Evolutionary conservation across 2,329 filamentous ascomycete species (phyloP).

Genomic region (Dendrostoma leiphaemia): DNA sequence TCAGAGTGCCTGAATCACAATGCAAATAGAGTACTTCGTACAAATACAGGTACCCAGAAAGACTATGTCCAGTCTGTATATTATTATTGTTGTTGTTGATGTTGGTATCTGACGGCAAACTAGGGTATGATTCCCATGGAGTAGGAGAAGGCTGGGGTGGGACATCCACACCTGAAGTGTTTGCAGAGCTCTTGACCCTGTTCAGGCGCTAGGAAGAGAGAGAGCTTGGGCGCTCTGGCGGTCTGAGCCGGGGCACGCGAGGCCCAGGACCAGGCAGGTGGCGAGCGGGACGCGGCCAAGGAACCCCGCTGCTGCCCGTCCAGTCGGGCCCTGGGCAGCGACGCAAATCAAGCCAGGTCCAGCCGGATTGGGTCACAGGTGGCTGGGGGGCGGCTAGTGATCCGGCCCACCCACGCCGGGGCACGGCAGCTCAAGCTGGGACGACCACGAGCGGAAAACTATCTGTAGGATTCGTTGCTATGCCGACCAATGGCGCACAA

Average conservation of each 20-base stretch:
- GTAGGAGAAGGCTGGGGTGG: conserved; percentile 18
- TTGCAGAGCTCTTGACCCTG: neutral
- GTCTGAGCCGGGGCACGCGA: conserved; percentile 1
- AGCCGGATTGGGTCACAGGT: neutral
- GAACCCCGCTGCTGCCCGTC: neutral
- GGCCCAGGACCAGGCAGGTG: neutral
- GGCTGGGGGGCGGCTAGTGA: neutral
- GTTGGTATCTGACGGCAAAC: neutral
- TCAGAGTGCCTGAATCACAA: too few relatives aligned
- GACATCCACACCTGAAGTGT: too few relatives aligned
- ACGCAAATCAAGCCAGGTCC: neutral
- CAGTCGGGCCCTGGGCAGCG: neutral
- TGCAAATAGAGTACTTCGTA: too few relatives aligned
- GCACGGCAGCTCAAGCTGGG: too few relatives aligned
- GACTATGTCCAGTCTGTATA: neutral
- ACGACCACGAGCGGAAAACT: conserved; percentile 8
- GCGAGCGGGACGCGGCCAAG: neutral
- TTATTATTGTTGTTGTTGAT: neutral
- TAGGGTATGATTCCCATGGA: conserved; percentile 11
- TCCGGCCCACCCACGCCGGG: too few relatives aligned
- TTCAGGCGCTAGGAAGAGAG: neutral
- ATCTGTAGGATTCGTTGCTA: conserved; percentile 4
- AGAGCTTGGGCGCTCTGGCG: conserved; percentile 12
- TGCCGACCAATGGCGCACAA: conserved; percentile 9
- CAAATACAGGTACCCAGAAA: too few relatives aligned